Evolutionary conservation across 768 basidiomycete species (phyloP), one percentile per base, ranked within the genome.

Genomic region (Amanita thiersii): DNA sequence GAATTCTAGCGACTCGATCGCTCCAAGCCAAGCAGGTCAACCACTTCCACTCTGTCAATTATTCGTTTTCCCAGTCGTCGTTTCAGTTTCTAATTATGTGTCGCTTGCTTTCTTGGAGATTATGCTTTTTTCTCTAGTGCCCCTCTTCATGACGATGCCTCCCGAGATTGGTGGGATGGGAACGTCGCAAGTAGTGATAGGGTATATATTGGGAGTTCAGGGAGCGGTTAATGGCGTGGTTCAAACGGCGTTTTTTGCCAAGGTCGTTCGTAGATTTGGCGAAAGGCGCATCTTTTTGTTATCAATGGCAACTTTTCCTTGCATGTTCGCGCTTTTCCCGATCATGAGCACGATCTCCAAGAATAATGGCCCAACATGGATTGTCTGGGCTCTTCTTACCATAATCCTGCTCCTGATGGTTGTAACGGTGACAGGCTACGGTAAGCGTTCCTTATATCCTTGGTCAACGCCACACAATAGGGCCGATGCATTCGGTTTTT

Each of bases 101-200:
- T 52, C 60, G 46, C 52, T 58, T 18, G 46, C 55, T 19, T 63
- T 62, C 39, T 37, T 52, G 8, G 57, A 63, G 30, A 57, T 56
- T 51, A 39, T 52, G 9, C 50, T 51, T 17, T 50, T 64, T 12
- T n/a, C n/a, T n/a, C n/a, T n/a, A n/a, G 36, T 56, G 10, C 58
- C 59, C 3, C 55, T 64, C 32, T 48, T 64, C 42, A 62, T 56
- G 43, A 71, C 75, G 19, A 77, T 77, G 0, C 73, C 81, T 1
- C 55, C 73, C 34, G 53, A 56, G 5, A 54, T 69, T 2, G 79
- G 80, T 11, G 80, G 79, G 0, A 65, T 81, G 15, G 76, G 76
- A 9, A 58, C 79, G 26, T 55, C 65, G 21, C 70, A 77, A 3
- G 65, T 65, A 15, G 50, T 52, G 5, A 81, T 83, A 19, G 80